These are phyloP conservation scores for Kwoniella europaea DNA, from an alignment of 768 basidiomycete species.

Conservation along the genomic window DNA sequence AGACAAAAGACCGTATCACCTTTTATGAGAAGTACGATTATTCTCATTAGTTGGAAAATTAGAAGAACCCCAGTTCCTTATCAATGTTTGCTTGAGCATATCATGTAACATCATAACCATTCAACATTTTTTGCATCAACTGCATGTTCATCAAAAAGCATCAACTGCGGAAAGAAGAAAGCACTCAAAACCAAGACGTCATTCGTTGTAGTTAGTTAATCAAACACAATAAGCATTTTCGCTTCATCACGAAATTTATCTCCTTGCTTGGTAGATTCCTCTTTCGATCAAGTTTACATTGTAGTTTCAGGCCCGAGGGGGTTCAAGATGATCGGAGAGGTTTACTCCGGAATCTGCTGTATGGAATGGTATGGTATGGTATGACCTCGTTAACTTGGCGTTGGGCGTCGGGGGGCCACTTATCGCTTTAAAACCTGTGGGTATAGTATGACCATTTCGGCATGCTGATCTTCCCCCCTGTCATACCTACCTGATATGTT, in stretches of 20 bases:
- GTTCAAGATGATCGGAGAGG: neutral
- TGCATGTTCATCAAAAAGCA: constrained; percentile 11
- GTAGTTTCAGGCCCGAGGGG: neutral
- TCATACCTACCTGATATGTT: neutral
- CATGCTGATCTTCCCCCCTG: neutral
- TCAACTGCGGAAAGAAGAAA: neutral
- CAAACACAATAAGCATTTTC: neutral
- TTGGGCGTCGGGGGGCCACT: too few relatives aligned
- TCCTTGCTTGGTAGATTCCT: neutral
- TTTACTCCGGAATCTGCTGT: neutral
- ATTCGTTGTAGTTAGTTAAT: neutral
- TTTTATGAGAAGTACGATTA: constrained; percentile 59
- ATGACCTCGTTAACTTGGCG: neutral
- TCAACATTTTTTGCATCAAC: constrained; percentile 31
- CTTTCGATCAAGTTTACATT: neutral
- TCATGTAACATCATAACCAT: neutral
- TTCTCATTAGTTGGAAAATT: constrained; percentile 18
- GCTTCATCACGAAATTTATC: neutral
- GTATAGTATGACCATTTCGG: too few relatives aligned
- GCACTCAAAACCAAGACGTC: neutral
- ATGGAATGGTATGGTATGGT: neutral
- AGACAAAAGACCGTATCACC: constrained; percentile 57
- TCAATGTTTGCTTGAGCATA: neutral
- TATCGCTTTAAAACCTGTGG: too few relatives aligned
- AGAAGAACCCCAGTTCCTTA: neutral